phyloP scores from a whole-genome alignment of 2,329 filamentous ascomycete genomes.

The Sclerotinia nivalis region DNA sequence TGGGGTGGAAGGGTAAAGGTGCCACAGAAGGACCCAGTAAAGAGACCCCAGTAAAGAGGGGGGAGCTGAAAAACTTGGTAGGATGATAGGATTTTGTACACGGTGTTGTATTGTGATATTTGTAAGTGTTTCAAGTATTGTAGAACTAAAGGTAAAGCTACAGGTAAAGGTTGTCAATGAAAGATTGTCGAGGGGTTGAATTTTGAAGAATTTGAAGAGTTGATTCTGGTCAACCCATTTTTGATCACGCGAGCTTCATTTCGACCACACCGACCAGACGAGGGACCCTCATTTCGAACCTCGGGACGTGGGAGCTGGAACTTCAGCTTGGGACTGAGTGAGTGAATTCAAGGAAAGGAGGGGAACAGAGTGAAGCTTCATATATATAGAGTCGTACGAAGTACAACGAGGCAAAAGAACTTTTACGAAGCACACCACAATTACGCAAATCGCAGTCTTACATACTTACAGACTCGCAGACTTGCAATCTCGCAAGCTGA shows the following conservation, averaged over 20 bases:
- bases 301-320: not conserved
- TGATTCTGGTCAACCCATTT: not conserved
- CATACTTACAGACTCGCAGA: not conserved
- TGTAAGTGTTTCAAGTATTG: not conserved
- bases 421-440: constrained; percentile 1
- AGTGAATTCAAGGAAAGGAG: not conserved
- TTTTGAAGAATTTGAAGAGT: not conserved
- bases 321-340: not conserved
- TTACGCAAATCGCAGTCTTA: not conserved
- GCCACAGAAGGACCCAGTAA: constrained; percentile 1
- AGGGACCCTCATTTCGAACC: not conserved
- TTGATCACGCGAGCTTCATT: constrained; percentile 3
- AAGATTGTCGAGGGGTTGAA: too few species aligned
- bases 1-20: not conserved
- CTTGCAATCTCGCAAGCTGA: not conserved
- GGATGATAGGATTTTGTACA: not conserved
- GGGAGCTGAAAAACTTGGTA: constrained; percentile 12
- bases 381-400: not conserved
- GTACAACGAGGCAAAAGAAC: not conserved
- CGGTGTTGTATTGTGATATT: constrained; percentile 1
- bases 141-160: not conserved
- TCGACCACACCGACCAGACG: not conserved
- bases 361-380: not conserved
- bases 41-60: constrained; percentile 3
- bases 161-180: not conserved